Percentiles rank a stretch among this genome's conserved stretches.
Evolutionary conservation across 208 protist genomes (phyloP).

Genomic region (Crithidia fasciculata): DNA sequence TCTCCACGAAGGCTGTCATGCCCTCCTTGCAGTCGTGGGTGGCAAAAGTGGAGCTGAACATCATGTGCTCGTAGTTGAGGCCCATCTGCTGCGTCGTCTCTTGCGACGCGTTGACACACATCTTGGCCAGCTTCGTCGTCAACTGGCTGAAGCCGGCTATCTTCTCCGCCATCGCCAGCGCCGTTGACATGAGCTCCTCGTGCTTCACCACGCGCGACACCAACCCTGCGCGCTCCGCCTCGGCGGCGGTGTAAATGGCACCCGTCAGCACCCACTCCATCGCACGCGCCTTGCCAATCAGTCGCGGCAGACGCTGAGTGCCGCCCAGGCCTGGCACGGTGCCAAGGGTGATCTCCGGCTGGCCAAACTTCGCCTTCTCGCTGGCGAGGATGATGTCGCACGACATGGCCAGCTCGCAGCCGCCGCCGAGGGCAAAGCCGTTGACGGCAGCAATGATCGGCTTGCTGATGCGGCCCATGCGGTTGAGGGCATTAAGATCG

Average conservation of each 20-base stretch:
- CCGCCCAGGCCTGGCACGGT: conserved; percentile 95
- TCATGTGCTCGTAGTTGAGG: conserved; percentile 81
- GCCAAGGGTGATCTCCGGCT: conserved; percentile 93
- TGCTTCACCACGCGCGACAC: conserved; percentile 88
- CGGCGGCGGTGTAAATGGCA: conserved; percentile 68
- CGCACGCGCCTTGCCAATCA: conserved; percentile 92
- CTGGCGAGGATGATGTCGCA: conserved; percentile 91
- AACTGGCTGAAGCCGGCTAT: conserved; percentile 84
- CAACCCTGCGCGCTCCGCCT: conserved; percentile 83
- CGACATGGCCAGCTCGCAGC: conserved; percentile 92
- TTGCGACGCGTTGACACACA: conserved; percentile 85
- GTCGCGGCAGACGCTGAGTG: conserved; percentile 88
- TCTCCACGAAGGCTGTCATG: conserved; percentile 93
- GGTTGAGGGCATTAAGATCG: conserved; percentile 73
- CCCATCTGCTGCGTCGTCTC: conserved; percentile 78
- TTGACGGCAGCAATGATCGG: conserved; percentile 92
- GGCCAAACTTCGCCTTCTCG: conserved; percentile 86
- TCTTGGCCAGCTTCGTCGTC: conserved; percentile 89
- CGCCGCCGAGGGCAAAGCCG: conserved; percentile 91
- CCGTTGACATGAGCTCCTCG: conserved; percentile 66
- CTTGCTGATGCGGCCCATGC: conserved; percentile 65
- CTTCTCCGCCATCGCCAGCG: conserved; percentile 66
- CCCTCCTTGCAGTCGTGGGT: conserved; percentile 93
- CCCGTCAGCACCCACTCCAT: conserved; percentile 95
- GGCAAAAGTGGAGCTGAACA: conserved; percentile 92